These are phyloP conservation scores for Yamadazyma oceani DNA, from an alignment of 1,139 yeast genomes.

Conservation along the genomic window DNA sequence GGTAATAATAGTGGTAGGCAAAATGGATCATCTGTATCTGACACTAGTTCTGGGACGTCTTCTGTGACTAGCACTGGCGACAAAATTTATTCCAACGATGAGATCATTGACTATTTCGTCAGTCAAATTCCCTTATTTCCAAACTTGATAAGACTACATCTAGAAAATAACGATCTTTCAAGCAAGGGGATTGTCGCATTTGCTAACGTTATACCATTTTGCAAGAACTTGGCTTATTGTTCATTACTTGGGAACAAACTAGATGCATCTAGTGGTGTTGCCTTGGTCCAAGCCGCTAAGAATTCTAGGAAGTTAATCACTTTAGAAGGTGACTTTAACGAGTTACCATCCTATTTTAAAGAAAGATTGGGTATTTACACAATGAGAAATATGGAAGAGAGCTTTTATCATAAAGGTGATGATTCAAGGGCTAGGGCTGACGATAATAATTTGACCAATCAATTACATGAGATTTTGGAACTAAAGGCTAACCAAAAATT, in stretches of 20 bases:
- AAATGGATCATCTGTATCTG: background rate
- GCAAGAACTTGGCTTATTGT: constrained; percentile 55
- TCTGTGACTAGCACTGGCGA: background rate
- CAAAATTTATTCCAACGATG: constrained; percentile 12
- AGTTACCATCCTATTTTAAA: constrained; percentile 44
- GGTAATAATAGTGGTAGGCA: constrained; percentile 11
- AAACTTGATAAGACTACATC: constrained; percentile 53
- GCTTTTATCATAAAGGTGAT: constrained; percentile 21
- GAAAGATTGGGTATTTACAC: constrained; percentile 65
- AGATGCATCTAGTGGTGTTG: constrained; percentile 42
- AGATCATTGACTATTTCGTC: constrained; percentile 40
- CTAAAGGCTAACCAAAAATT: constrained; percentile 29
- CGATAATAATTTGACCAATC: constrained; percentile 32
- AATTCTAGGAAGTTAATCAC: constrained; percentile 41
- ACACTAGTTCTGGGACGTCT: background rate
- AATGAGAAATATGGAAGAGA: constrained; percentile 67
- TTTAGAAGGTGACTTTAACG: constrained; percentile 39
- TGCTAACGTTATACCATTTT: constrained; percentile 62
- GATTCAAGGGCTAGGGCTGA: constrained; percentile 7
- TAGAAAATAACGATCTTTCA: constrained; percentile 58
- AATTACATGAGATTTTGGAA: constrained; percentile 34
- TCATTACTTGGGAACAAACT: constrained; percentile 62
- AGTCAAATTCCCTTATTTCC: constrained; percentile 61
- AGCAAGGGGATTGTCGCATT: constrained; percentile 50
- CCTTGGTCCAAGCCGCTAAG: constrained; percentile 42